Conservation (phyloP, 2,329 filamentous ascomycete species). For the Microsporum canis region DNA sequence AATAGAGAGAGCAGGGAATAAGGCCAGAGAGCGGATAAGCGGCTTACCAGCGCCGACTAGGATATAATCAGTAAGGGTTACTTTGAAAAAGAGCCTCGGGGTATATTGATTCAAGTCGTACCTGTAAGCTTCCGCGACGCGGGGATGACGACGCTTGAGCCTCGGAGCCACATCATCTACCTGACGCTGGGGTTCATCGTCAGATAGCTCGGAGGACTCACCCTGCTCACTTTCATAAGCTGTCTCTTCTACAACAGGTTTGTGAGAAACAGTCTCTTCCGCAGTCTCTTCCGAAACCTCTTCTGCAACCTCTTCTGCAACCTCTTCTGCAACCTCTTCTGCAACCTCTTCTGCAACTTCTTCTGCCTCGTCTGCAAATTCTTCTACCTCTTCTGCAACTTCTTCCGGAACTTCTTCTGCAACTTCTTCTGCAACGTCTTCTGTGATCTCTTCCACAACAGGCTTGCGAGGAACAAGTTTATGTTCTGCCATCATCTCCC, state of each 20-base stretch:
- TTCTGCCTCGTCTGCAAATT: no score
- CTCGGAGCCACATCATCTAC: constrained; percentile 24
- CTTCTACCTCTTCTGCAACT: no score
- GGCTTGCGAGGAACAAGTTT: constrained; percentile 20
- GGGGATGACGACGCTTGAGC: constrained; percentile 29
- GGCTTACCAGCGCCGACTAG: constrained; percentile 32
- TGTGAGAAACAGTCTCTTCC: constrained; percentile 14
- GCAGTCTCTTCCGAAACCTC: constrained; percentile 5
- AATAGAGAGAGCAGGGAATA: background rate
- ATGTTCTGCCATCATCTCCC: constrained; percentile 18
- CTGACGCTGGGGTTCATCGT: constrained; percentile 21
- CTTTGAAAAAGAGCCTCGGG: background rate
- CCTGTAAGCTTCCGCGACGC: constrained; percentile 32
- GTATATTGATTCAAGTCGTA: constrained; percentile 15
- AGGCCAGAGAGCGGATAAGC: background rate
- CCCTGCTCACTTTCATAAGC: constrained; percentile 4
- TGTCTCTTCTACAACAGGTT: constrained; percentile 5
- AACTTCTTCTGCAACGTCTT: no score
- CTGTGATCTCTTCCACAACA: constrained; percentile 5
- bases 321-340: no score
- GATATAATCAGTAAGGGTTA: constrained; percentile 13
- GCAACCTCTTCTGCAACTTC: no score
- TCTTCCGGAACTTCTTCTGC: no score
- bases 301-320: no score
- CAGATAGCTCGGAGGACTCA: constrained; percentile 14